These are phyloP conservation scores for Ogataea chonburiensis DNA, from an alignment of 805 yeast genomes.

Conservation along the genomic window DNA sequence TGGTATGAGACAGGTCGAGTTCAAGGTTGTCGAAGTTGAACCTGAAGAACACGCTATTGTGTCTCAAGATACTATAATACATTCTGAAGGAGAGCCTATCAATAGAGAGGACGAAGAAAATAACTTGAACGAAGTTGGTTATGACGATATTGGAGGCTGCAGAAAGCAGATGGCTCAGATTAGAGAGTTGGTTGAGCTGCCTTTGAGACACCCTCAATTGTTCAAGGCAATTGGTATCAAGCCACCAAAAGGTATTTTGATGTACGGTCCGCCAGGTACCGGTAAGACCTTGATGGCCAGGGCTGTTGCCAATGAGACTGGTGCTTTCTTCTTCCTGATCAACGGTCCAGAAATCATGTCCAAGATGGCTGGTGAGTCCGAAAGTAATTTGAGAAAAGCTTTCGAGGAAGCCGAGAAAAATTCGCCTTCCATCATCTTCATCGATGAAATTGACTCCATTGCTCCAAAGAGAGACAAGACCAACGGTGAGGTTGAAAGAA, in stretches of 20 bases:
- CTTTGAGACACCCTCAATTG: constrained; percentile 96
- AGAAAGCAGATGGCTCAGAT: constrained; percentile 99
- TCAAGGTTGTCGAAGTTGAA: constrained; percentile 96
- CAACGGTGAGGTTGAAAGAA: constrained; percentile 98
- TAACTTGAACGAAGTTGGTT: constrained; percentile 94
- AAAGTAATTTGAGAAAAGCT: constrained; percentile 94
- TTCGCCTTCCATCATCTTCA: constrained; percentile 95
- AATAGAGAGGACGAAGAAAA: constrained; percentile 98
- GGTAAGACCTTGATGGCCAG: constrained; percentile 99
- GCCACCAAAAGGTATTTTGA: constrained; percentile 96
- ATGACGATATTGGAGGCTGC: constrained; percentile 98
- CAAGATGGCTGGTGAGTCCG: constrained; percentile 99
- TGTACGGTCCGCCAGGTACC: constrained; percentile 99
- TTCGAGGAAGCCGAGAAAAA: constrained; percentile 99
- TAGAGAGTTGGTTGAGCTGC: constrained; percentile 96
- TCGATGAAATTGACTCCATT: constrained; percentile 97
- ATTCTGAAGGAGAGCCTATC: constrained; percentile 98
- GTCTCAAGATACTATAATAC: constrained; percentile 97
- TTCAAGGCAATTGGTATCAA: constrained; percentile 98
- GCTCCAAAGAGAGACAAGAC: constrained; percentile 99
- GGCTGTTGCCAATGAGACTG: constrained; percentile 99
- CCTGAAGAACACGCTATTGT: constrained; percentile 97
- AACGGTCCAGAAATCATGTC: constrained; percentile 99
- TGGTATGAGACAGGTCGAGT: constrained; percentile 99
- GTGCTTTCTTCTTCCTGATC: constrained; percentile 96